These are phyloP conservation scores for Fraxinus sp. DNA, from an alignment of 305 asterid species.

Conservation along the genomic window DNA sequence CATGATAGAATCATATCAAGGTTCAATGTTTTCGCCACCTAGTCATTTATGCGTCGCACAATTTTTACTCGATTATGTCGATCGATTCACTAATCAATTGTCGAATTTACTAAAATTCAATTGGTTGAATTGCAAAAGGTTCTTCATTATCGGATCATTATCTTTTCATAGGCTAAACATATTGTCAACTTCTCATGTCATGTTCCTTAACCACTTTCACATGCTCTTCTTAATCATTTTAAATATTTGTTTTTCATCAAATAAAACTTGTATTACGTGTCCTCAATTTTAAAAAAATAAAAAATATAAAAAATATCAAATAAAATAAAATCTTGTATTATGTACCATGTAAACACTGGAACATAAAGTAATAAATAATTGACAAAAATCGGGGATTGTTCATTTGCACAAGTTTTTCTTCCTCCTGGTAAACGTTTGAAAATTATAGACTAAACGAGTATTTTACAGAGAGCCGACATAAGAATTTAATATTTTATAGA, in stretches of 20 bases:
- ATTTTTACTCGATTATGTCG: background rate
- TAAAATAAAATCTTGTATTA: too few relatives aligned
- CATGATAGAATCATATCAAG: background rate
- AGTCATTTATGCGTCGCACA: background rate
- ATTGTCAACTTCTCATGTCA: too few relatives aligned
- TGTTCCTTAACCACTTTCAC: too few relatives aligned
- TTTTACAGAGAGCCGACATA: too few relatives aligned
- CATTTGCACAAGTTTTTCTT: background rate
- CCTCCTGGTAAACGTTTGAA: background rate
- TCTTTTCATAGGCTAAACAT: background rate
- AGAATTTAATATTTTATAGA: background rate
- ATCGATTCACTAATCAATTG: background rate
- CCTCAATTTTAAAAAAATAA: too few relatives aligned
- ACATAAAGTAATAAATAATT: too few relatives aligned
- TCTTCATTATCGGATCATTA: background rate
- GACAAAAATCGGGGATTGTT: background rate
- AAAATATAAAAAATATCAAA: too few relatives aligned
- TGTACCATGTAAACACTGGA: background rate
- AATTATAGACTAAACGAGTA: too few relatives aligned
- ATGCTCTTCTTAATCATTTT: too few relatives aligned
- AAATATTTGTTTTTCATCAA: too few relatives aligned
- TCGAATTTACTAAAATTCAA: background rate
- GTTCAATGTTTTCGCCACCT: background rate
- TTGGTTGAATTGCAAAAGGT: background rate
- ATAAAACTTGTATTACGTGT: too few relatives aligned